A percentile compares a stretch with the other conserved stretches of the same genome.
Evolutionary conservation across 805 yeast genomes (phyloP).

Genomic region (Saccharomycopsis vini): DNA sequence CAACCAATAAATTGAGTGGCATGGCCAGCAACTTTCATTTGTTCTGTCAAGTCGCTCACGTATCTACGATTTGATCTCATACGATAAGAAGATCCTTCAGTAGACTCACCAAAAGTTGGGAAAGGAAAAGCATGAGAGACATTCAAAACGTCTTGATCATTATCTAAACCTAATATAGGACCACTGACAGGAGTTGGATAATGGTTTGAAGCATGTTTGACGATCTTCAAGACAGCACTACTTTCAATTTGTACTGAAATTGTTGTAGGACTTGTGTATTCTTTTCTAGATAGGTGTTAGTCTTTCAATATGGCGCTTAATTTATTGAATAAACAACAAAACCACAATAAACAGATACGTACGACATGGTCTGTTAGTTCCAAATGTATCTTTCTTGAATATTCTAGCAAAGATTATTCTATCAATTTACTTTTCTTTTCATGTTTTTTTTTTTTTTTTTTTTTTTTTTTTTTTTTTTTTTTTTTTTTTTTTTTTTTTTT

Average conservation of each 20-base stretch:
- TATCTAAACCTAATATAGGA: conserved; percentile 66
- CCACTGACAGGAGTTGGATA: conserved; percentile 60
- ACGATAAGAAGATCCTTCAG: conserved; percentile 51
- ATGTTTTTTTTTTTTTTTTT: no score
- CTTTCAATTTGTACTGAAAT: conserved; percentile 21
- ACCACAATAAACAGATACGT: neutral
- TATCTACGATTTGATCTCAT: conserved; percentile 55
- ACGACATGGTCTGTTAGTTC: neutral
- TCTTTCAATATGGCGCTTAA: no score
- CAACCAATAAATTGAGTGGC: conserved; percentile 73
- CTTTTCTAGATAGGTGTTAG: neutral
- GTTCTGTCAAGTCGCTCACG: conserved; percentile 57
- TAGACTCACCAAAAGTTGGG: conserved; percentile 51
- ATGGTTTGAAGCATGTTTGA: conserved; percentile 58
- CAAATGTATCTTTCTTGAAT: no score
- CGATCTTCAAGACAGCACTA: conserved; percentile 43
- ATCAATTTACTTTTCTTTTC: neutral
- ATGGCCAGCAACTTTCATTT: conserved; percentile 50
- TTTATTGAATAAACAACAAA: neutral
- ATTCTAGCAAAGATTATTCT: neutral
- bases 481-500: no score
- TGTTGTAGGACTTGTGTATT: conserved; percentile 19
- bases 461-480: no score
- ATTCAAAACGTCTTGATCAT: conserved; percentile 36
- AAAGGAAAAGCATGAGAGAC: conserved; percentile 58